These are phyloP conservation scores for Clausena lansium DNA, from an alignment of 345 rosid species.

Conservation along the genomic window DNA sequence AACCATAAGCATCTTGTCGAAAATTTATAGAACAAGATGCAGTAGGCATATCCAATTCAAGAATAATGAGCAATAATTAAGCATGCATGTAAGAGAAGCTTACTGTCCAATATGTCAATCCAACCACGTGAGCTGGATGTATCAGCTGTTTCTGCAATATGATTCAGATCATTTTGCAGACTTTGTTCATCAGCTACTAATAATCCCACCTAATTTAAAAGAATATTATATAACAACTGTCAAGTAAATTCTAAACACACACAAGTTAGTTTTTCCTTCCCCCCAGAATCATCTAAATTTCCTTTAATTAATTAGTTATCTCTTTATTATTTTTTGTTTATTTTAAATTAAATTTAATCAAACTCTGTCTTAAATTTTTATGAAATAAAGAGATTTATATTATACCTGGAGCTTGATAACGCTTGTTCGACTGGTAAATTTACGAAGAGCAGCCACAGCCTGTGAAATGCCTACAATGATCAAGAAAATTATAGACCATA, in stretches of 20 bases:
- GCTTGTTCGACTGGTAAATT: not conserved
- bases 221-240: not conserved
- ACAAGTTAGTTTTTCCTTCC: too few relatives aligned
- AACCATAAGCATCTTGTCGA: too few relatives aligned
- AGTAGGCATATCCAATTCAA: too few relatives aligned
- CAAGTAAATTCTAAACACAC: not conserved
- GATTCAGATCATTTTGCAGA: not conserved
- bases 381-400: not conserved
- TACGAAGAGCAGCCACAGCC: not conserved
- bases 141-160: constrained; percentile 11
- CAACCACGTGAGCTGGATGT: not conserved
- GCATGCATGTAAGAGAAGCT: not conserved
- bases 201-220: not conserved
- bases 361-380: too few relatives aligned
- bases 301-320: too few relatives aligned
- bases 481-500: not conserved
- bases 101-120: not conserved
- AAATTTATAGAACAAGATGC: too few relatives aligned
- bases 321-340: too few relatives aligned
- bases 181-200: not conserved
- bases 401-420: constrained; percentile 1
- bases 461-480: not conserved
- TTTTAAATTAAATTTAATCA: too few relatives aligned
- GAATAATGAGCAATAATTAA: not conserved
- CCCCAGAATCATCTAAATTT: too few relatives aligned